Percentiles rank a stretch among this genome's conserved stretches.
phyloP scores from a whole-genome alignment of 73 alveolate genomes.

The Paramecium caudatum region DNA sequence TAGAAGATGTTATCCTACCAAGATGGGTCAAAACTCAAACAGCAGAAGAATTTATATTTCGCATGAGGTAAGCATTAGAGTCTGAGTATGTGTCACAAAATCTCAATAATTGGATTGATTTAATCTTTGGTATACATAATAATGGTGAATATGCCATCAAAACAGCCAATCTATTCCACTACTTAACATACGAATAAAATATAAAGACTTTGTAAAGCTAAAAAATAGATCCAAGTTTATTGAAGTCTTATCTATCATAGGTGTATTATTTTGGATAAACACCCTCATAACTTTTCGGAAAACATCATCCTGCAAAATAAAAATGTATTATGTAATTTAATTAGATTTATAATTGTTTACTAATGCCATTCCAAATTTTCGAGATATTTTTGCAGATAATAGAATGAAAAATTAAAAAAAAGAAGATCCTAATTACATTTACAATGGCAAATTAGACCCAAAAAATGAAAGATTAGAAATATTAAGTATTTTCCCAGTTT shows the following conservation, averaged over 20 bases:
- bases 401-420: slow-evolving; percentile 21
- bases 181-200: slow-evolving; percentile 86
- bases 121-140: slow-evolving; percentile 86
- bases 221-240: slow-evolving; percentile 76
- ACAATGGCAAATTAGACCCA: slow-evolving; percentile 80
- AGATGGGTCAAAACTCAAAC: slow-evolving; percentile 85
- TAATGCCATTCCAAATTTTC: slow-evolving; percentile 76
- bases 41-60: slow-evolving; percentile 81
- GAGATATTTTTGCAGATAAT: slow-evolving; percentile 71
- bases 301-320: slow-evolving; percentile 77
- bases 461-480: background rate
- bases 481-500: background rate
- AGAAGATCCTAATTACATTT: background rate
- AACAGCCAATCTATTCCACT: slow-evolving; percentile 79
- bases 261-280: slow-evolving; percentile 94
- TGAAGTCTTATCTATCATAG: slow-evolving; percentile 84
- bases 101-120: slow-evolving; percentile 88
- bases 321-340: background rate
- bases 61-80: slow-evolving; percentile 85
- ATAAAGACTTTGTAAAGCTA: slow-evolving; percentile 82
- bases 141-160: slow-evolving; percentile 90
- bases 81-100: slow-evolving; percentile 76
- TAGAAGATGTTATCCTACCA: slow-evolving; percentile 85
- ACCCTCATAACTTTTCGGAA: slow-evolving; percentile 87
- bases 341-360: slow-evolving; percentile 67